Percentiles rank a stretch among this genome's conserved stretches.
Evolutionary conservation across 192 early-diverging fungal species (phyloP).

Genomic region (Podila horticola): DNA sequence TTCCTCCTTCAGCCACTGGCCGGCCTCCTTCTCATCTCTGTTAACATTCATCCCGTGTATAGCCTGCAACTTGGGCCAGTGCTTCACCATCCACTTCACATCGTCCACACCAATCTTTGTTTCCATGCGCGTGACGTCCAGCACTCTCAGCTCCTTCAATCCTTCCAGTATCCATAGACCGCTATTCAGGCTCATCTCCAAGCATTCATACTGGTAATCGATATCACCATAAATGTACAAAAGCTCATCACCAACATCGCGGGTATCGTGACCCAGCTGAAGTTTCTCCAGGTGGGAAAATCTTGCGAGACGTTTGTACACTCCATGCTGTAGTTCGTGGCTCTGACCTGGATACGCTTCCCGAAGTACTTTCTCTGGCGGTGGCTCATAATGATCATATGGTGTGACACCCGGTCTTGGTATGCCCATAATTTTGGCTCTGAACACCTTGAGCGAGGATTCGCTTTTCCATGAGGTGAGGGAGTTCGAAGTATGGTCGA

Average conservation of each 20-base stretch:
- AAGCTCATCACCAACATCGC: neutral
- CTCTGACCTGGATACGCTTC: too few species aligned
- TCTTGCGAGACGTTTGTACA: constrained; percentile 10
- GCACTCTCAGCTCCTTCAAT: neutral
- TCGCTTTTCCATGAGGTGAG: constrained; percentile 8
- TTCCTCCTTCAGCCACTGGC: too few species aligned
- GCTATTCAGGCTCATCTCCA: constrained; percentile 1
- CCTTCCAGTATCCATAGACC: constrained; percentile 2
- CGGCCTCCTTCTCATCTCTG: too few species aligned
- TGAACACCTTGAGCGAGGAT: neutral
- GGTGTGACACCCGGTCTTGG: neutral
- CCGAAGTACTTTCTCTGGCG: too few species aligned
- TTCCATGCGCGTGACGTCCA: neutral
- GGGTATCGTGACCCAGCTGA: neutral
- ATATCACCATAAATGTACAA: neutral
- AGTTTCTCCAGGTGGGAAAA: neutral
- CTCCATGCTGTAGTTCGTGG: neutral
- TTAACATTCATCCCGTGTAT: neutral
- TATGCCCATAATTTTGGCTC: neutral
- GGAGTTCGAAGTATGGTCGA: neutral
- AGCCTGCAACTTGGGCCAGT: neutral
- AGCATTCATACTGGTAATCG: neutral
- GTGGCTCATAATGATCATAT: neutral
- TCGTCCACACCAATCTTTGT: neutral
- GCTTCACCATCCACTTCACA: constrained; percentile 1